Evolutionary conservation across 2,329 filamentous ascomycete species (phyloP).

Genomic region (Fusarium humuli): DNA sequence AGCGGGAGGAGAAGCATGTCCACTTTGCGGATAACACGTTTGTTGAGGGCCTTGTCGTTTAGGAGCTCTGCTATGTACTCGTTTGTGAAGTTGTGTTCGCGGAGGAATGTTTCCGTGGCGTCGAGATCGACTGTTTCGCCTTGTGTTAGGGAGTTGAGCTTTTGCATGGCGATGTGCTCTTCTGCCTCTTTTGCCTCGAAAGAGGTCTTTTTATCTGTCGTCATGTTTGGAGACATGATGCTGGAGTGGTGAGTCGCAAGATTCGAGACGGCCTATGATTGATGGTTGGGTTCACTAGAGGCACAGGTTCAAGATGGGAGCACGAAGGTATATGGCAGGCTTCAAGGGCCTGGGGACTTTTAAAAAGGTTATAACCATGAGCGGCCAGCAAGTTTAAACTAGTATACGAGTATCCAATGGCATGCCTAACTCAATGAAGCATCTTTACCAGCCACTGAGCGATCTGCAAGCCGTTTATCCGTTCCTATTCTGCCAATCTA

Average conservation of each 20-base stretch:
- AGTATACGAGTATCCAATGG: neutral
- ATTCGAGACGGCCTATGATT: rapidly evolving
- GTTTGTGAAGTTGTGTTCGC: slow-evolving; percentile 37
- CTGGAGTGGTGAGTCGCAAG: neutral
- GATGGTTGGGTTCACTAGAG: neutral
- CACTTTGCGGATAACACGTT: slow-evolving; percentile 54
- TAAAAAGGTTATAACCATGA: neutral
- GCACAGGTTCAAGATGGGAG: neutral
- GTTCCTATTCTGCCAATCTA: rapidly evolving
- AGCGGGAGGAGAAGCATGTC: slow-evolving; percentile 63
- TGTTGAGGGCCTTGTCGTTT: slow-evolving; percentile 23
- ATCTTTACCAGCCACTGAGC: neutral
- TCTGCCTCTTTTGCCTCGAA: slow-evolving; percentile 19
- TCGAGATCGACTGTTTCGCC: slow-evolving; percentile 37
- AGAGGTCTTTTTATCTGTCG: neutral
- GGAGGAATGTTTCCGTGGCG: slow-evolving; percentile 35
- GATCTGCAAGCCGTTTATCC: neutral
- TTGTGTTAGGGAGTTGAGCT: slow-evolving; percentile 26
- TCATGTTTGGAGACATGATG: slow-evolving; percentile 9
- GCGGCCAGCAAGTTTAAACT: neutral
- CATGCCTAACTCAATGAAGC: neutral
- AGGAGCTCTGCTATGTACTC: slow-evolving; percentile 40
- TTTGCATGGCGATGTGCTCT: slow-evolving; percentile 28
- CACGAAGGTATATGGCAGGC: neutral
- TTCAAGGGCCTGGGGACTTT: neutral